Evolutionary conservation across 2,329 filamentous ascomycete genomes (phyloP).

Genomic region (Stachybotrys chlorohalonatus): DNA sequence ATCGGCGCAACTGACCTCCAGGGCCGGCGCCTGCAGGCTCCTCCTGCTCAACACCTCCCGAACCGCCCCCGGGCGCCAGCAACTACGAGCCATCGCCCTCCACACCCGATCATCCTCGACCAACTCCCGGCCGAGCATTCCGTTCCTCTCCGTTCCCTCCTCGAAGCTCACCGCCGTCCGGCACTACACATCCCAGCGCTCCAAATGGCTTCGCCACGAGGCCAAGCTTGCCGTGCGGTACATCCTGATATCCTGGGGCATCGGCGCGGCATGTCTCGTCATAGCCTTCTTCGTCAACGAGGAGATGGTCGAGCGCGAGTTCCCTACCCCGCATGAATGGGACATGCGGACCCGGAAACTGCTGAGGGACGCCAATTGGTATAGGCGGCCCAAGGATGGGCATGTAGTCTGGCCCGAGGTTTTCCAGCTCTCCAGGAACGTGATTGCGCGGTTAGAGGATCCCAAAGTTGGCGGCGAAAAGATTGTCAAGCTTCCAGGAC

Average conservation of each 20-base stretch:
- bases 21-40: slow-evolving; percentile 22
- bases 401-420: slow-evolving; percentile 59
- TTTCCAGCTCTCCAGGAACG: slow-evolving; percentile 47
- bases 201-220: slow-evolving; percentile 61
- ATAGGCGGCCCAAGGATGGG: slow-evolving; percentile 43
- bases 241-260: slow-evolving; percentile 55
- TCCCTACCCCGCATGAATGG: slow-evolving; percentile 82
- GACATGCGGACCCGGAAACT: slow-evolving; percentile 58
- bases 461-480: slow-evolving; percentile 57
- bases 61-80: slow-evolving; percentile 8
- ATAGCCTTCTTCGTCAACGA: slow-evolving; percentile 60
- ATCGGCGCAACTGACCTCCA: neutral
- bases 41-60: slow-evolving; percentile 11
- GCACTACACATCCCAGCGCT: slow-evolving; percentile 71
- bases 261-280: slow-evolving; percentile 49
- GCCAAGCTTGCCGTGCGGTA: slow-evolving; percentile 61
- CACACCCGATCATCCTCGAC: slow-evolving; percentile 18
- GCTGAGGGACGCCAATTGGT: slow-evolving; percentile 54
- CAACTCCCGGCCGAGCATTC: slow-evolving; percentile 25
- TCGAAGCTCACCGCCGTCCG: slow-evolving; percentile 51
- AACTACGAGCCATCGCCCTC: slow-evolving; percentile 16
- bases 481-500: slow-evolving; percentile 40
- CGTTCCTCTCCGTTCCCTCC: slow-evolving; percentile 39
- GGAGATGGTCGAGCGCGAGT: slow-evolving; percentile 64
- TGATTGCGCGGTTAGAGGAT: slow-evolving; percentile 63